Evolutionary conservation across 495 filamentous ascomycete species (phyloP), one percentile per base, ranked within the genome.

Genomic region (Penicillium macrosclerotiorum): DNA sequence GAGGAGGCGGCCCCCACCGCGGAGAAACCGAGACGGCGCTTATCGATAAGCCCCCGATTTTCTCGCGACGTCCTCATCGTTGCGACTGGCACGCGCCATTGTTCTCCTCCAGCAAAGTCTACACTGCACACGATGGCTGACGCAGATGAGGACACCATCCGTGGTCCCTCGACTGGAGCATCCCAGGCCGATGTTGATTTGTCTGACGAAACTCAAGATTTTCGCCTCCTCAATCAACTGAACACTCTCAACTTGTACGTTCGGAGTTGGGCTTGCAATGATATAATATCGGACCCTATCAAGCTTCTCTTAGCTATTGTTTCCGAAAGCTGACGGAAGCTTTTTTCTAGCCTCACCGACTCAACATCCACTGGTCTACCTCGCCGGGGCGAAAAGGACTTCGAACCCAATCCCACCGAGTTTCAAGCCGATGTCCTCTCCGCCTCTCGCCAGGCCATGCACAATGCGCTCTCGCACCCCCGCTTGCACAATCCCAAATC

Each of bases 371-470:
- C 67, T 5, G 64, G 68, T 11, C 72, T 91, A 25, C 88, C 88
- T 27, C 83, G 81, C 48, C 86, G 87, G 45, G 93, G 93, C 37
- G 88, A 93, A 60, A 98, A 98, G 64, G 93, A 98, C 72, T 98
- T 96, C 64, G 93, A 96, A 67, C 80, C 87, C 11, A 88, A 97
- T 64, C 88, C 85, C 45, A 97, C 93, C 11, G 71, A 79, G 34
- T 80, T 84, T 42, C 93, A 98, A 66, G 79, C 81, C 51, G 68
- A 77, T 39, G 77, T 84, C 18, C 84, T 98, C 36, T 80, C 82
- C 49, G 81, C 85, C 17, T 92, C 88, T 20, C 82, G 92, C n/a
- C 71, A 76, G 43, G 93, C 91, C 1, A 96, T 98, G 90, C 83
- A 92, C 65, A 82, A 89, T 55, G 91, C 90, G 5, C 78, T 98